Evolutionary conservation across 495 filamentous ascomycete genomes (phyloP).

Genomic region (Lasiosphaeria ovina): DNA sequence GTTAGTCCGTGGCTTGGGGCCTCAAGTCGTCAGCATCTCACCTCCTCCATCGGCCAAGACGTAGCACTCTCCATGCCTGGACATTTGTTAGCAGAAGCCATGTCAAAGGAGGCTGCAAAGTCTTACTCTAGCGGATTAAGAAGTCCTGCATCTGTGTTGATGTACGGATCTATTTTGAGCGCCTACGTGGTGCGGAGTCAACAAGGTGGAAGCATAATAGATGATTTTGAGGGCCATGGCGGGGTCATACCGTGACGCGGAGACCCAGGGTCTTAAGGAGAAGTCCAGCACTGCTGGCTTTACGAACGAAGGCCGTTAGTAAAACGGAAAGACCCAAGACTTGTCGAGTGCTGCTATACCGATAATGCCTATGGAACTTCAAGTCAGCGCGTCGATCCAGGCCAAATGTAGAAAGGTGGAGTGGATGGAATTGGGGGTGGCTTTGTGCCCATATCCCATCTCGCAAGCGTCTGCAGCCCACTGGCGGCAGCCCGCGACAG

Average conservation of each 20-base stretch:
- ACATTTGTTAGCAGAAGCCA: not conserved
- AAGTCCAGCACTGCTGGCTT: slow-evolving; percentile 14
- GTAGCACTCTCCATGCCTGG: slow-evolving; percentile 40
- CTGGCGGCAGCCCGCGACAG: no score
- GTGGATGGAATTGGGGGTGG: no score
- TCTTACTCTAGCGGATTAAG: slow-evolving; percentile 70
- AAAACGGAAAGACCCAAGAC: no score
- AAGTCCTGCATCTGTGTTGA: slow-evolving; percentile 79
- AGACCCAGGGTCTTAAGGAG: slow-evolving; percentile 82
- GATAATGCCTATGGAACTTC: no score
- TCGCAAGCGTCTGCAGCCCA: no score
- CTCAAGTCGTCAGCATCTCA: slow-evolving; percentile 11
- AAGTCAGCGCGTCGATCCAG: no score
- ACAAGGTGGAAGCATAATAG: not conserved
- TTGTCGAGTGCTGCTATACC: no score
- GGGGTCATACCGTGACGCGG: slow-evolving; percentile 39
- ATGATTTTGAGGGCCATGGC: not conserved
- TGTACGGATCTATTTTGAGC: slow-evolving; percentile 81
- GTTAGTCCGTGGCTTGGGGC: not conserved
- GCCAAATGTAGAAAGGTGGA: no score
- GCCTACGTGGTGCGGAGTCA: not conserved
- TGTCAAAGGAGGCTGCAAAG: not conserved
- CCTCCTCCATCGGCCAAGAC: slow-evolving; percentile 37
- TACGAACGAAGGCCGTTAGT: no score
- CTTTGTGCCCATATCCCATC: no score